A percentile compares a stretch with the other conserved stretches of the same genome.
Evolutionary conservation across 148 eudicot genomes (phyloP).

Genomic region (Rhododendron vialii): DNA sequence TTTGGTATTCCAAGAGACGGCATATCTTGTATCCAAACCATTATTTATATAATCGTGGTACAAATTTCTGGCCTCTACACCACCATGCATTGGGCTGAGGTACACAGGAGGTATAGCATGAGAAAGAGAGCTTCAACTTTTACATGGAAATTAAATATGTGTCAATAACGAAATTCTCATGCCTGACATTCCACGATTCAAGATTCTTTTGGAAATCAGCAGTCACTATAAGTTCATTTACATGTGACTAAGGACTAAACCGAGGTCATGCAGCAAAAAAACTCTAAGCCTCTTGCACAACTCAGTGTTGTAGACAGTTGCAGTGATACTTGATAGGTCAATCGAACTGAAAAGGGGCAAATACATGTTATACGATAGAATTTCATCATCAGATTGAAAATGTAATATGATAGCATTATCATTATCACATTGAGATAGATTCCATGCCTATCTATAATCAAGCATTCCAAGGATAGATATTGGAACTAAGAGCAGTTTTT

Average conservation of each 20-base stretch:
- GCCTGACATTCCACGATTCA: constrained; percentile 58
- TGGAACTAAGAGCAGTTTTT: neutral
- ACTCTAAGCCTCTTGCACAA: too few species aligned
- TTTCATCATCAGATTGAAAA: too few species aligned
- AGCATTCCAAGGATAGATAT: neutral
- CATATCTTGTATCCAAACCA: constrained; percentile 85
- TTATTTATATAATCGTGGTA: constrained; percentile 53
- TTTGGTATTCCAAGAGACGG: constrained; percentile 2
- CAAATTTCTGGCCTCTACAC: constrained; percentile 58
- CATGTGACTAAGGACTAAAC: constrained; percentile 42
- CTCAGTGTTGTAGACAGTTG: too few species aligned
- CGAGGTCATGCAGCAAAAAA: too few species aligned
- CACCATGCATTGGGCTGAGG: constrained; percentile 58
- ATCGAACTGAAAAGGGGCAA: too few species aligned
- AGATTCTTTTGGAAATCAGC: constrained; percentile 82
- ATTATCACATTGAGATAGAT: too few species aligned
- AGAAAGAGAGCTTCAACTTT: neutral
- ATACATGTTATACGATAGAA: too few species aligned
- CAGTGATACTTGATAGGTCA: too few species aligned
- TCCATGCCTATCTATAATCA: neutral
- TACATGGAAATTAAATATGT: neutral
- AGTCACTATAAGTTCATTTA: constrained; percentile 74
- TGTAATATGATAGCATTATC: neutral
- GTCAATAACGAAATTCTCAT: neutral
- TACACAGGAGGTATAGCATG: constrained; percentile 6